Conservation (phyloP, 805 yeast species). For the Nakazawaea holstii region DNA sequence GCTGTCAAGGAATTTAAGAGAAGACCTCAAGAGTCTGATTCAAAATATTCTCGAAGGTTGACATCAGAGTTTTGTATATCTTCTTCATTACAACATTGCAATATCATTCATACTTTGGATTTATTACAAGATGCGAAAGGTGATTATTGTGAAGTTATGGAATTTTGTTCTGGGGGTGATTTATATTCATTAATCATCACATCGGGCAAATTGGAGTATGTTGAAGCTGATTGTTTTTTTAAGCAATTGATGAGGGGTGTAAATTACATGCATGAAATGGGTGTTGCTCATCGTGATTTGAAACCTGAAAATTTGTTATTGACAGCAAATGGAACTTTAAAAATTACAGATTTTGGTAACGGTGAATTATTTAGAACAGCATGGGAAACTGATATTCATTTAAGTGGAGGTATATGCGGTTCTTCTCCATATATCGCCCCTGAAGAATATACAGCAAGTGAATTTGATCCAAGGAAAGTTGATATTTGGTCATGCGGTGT, state of each 20-base stretch:
- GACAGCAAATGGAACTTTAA: constrained; percentile 66
- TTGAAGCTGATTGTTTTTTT: constrained; percentile 87
- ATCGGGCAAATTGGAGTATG: constrained; percentile 70
- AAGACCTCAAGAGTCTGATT: constrained; percentile 54
- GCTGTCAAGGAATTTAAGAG: constrained; percentile 87
- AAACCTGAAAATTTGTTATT: constrained; percentile 82
- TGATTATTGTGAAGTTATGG: constrained; percentile 83
- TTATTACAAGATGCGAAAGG: constrained; percentile 76
- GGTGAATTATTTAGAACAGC: constrained; percentile 81
- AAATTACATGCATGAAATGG: constrained; percentile 83
- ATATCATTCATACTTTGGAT: constrained; percentile 74
- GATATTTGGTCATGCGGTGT: constrained; percentile 95
- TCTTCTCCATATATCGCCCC: constrained; percentile 91
- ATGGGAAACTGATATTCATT: constrained; percentile 69
- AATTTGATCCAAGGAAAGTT: constrained; percentile 76
- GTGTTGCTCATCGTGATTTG: constrained; percentile 84
- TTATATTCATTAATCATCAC: constrained; percentile 68
- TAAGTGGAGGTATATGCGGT: constrained; percentile 76
- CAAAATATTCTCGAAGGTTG: constrained; percentile 64
- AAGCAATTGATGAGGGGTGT: constrained; percentile 83
- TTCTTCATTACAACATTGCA: constrained; percentile 69
- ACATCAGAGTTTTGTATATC: constrained; percentile 83
- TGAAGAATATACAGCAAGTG: constrained; percentile 61
- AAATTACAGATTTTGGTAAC: constrained; percentile 86
- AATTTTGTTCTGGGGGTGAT: constrained; percentile 80